These are phyloP conservation scores for Chlorella sp. DNA, from an alignment of 139 green algal species.

Conservation along the genomic window DNA sequence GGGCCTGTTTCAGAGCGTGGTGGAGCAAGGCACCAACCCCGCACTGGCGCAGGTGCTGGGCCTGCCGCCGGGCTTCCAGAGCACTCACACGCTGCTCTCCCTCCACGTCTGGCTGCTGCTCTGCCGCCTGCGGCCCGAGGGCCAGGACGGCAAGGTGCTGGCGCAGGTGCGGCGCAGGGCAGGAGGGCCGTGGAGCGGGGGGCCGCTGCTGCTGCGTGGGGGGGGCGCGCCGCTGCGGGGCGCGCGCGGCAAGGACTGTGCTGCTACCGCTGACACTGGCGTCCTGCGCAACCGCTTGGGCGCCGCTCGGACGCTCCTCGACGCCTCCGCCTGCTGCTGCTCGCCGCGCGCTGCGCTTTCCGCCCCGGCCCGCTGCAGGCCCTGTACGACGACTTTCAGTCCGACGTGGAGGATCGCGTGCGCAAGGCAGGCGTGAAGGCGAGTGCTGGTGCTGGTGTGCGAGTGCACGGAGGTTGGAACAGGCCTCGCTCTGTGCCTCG, in stretches of 20 bases:
- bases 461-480: not conserved
- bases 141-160: slow-evolving; percentile 46
- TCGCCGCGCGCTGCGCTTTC: not conserved
- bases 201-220: not conserved
- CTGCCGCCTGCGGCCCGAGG: slow-evolving; percentile 55
- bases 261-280: not conserved
- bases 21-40: too few species aligned
- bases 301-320: too few species aligned
- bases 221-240: not conserved
- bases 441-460: not conserved
- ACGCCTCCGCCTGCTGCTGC: too few species aligned
- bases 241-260: not conserved
- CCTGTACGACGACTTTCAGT: slow-evolving; percentile 64
- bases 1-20: not conserved
- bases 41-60: too few species aligned
- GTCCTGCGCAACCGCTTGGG: too few species aligned
- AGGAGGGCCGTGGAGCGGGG: not conserved
- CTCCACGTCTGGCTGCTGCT: slow-evolving; percentile 73
- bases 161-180: slow-evolving; percentile 40
- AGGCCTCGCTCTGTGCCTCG: too few species aligned
- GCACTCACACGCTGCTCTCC: slow-evolving; percentile 47
- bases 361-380: slow-evolving; percentile 17
- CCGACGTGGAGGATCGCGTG: slow-evolving; percentile 57
- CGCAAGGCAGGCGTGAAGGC: slow-evolving; percentile 55
- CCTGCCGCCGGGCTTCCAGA: slow-evolving; percentile 48